A percentile compares a stretch with the other conserved stretches of the same genome.
phyloP scores from a whole-genome alignment of 768 basidiomycete species.

The Boletus coccyginus region DNA sequence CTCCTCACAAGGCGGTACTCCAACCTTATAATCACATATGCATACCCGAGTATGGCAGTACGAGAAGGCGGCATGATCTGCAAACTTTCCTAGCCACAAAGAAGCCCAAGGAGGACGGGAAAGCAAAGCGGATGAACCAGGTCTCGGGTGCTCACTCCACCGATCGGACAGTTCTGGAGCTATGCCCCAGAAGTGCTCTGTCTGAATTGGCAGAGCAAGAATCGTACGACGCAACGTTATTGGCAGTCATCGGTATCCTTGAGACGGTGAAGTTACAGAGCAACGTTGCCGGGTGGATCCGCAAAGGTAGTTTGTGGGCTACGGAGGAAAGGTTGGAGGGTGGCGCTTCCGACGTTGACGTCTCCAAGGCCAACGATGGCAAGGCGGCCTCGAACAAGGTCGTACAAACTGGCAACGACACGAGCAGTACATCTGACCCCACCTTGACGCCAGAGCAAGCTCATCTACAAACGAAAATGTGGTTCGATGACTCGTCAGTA shows the following conservation, averaged over 20 bases:
- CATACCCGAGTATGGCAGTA: constrained; percentile 61
- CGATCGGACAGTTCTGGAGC: background rate
- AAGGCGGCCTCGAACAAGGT: background rate
- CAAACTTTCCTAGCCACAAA: constrained; percentile 21
- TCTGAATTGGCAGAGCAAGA: constrained; percentile 13
- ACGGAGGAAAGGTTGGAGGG: constrained; percentile 1
- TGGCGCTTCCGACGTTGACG: background rate
- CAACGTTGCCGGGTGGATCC: constrained; percentile 70
- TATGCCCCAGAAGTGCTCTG: background rate
- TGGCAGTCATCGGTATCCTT: constrained; percentile 67
- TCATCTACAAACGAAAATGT: constrained; percentile 29
- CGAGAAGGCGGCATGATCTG: constrained; percentile 41
- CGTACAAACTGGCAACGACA: constrained; percentile 13
- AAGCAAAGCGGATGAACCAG: background rate
- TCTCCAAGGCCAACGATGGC: background rate
- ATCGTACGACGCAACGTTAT: constrained; percentile 47
- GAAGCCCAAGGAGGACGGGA: constrained; percentile 12
- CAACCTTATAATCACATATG: constrained; percentile 85
- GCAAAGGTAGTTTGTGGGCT: constrained; percentile 47
- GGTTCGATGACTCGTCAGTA: constrained; percentile 51
- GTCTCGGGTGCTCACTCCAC: background rate
- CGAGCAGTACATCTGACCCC: constrained; percentile 10
- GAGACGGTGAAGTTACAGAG: constrained; percentile 55
- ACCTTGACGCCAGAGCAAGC: constrained; percentile 3
- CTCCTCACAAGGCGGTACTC: constrained; percentile 51